These are phyloP conservation scores for Quercus engelmannii DNA, from an alignment of 306 rosid species.

Conservation along the genomic window DNA sequence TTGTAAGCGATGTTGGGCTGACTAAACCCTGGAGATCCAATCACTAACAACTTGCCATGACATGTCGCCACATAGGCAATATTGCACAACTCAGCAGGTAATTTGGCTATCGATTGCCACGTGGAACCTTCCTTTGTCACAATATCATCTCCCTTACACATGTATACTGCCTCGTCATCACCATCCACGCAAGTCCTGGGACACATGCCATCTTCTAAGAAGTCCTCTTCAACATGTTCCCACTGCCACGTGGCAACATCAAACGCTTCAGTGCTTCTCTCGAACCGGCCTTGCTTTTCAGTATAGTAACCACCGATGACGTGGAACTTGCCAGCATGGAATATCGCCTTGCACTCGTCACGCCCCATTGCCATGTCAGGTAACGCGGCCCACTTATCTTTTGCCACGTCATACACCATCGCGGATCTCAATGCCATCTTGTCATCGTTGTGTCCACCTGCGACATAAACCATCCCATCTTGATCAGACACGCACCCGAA, in stretches of 20 bases:
- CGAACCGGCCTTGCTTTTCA: constrained; percentile 64
- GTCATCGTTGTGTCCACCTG: constrained; percentile 66
- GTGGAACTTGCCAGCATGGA: constrained; percentile 25
- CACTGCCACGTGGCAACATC: constrained; percentile 46
- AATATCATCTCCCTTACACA: constrained; percentile 38
- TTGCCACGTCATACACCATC: constrained; percentile 44
- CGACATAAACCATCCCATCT: constrained; percentile 36
- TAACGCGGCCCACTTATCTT: constrained; percentile 39
- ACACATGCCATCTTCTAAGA: constrained; percentile 36
- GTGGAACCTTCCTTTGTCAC: neutral
- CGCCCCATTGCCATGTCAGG: constrained; percentile 64
- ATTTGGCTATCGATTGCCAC: constrained; percentile 38
- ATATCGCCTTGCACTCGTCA: constrained; percentile 63
- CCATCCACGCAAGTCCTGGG: constrained; percentile 44
- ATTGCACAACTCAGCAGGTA: constrained; percentile 44
- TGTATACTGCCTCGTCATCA: constrained; percentile 10
- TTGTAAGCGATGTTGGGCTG: constrained; percentile 36
- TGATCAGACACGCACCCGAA: constrained; percentile 54
- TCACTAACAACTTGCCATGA: constrained; percentile 29
- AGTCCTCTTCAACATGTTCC: constrained; percentile 29
- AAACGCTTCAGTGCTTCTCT: constrained; percentile 47
- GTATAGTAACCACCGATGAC: constrained; percentile 65
- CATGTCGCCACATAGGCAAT: constrained; percentile 36
- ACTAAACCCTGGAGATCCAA: constrained; percentile 49
- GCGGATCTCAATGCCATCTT: constrained; percentile 65